Conservation (phyloP, 1,284 basidiomycete species). For the Malassezia vespertilionis region DNA sequence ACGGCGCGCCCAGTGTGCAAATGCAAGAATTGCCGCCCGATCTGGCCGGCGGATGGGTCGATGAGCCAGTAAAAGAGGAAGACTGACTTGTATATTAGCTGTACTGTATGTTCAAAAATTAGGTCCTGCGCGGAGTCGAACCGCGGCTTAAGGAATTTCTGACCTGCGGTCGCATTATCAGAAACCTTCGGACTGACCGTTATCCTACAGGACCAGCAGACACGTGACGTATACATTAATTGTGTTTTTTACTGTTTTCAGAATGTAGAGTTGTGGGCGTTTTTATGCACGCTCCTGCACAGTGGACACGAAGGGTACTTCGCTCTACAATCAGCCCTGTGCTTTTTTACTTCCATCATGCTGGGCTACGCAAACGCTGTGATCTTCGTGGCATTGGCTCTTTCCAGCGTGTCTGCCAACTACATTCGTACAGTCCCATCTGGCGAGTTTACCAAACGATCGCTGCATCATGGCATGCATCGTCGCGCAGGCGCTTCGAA, state of each 20-base stretch:
- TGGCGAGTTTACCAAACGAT: no score
- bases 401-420: no score
- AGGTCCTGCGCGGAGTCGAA: conserved; percentile 23
- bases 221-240: not conserved
- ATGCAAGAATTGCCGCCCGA: conserved; percentile 95
- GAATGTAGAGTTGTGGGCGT: not conserved
- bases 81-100: not conserved
- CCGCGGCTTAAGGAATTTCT: conserved; percentile 21
- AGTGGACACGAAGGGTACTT: no score
- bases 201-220: conserved; percentile 19
- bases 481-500: not conserved
- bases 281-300: no score
- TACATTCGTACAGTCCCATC: no score
- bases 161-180: conserved; percentile 7
- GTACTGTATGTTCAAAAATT: not conserved
- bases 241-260: not conserved
- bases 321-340: no score
- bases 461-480: not conserved
- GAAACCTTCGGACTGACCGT: conserved; percentile 23
- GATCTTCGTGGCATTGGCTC: no score
- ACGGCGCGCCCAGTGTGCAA: conserved; percentile 86
- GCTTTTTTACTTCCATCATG: no score
- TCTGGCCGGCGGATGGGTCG: conserved; percentile 64
- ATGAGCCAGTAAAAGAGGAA: conserved; percentile 51
- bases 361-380: no score